phyloP scores from a whole-genome alignment of 257 asterid species.

The Solanum arcanum region DNA sequence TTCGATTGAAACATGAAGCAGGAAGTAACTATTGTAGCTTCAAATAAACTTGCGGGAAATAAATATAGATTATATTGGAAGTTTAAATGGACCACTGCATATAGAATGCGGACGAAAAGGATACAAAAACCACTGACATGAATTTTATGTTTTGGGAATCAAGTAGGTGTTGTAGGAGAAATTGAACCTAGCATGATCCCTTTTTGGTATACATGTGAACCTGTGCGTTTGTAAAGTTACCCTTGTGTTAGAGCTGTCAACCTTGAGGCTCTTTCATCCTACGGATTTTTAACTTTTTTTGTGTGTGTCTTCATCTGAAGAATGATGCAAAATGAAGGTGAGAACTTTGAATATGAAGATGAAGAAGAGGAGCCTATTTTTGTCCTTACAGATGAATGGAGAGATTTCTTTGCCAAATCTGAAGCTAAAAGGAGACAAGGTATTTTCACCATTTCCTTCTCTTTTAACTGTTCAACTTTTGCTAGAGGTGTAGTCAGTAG shows the following conservation, averaged over 20 bases:
- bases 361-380: slow-evolving; percentile 62
- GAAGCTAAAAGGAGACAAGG: slow-evolving; percentile 80
- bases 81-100: not conserved
- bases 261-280: not conserved
- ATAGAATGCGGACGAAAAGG: not conserved
- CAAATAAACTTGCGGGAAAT: not conserved
- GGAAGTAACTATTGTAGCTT: not conserved
- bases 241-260: not conserved
- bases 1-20: not conserved
- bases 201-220: not conserved
- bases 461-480: not conserved
- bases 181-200: not conserved
- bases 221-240: not conserved
- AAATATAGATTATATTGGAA: not conserved
- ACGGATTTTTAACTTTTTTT: not conserved
- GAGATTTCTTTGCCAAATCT: slow-evolving; percentile 79
- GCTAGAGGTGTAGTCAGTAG: not conserved
- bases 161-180: not conserved
- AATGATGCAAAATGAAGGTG: slow-evolving; percentile 19
- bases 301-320: slow-evolving; percentile 5
- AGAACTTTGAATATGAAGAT: slow-evolving; percentile 17
- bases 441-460: not conserved
- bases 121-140: not conserved
- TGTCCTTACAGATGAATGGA: slow-evolving; percentile 88
- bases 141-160: not conserved